These are phyloP conservation scores for Carex parvula DNA, from an alignment of 176 grass and related monocot genomes.

Conservation along the genomic window DNA sequence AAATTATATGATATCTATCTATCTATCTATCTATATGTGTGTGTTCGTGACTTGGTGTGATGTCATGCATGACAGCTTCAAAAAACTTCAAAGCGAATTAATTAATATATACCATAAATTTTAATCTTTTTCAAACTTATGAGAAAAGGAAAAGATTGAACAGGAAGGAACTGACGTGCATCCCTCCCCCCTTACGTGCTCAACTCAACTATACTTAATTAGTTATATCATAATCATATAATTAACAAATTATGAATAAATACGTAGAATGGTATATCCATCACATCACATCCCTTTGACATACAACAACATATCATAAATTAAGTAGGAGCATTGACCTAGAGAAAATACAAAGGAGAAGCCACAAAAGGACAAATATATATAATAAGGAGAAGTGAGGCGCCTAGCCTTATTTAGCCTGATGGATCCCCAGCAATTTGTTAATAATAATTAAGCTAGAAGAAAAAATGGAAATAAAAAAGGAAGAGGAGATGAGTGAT, in stretches of 20 bases:
- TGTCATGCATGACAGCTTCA: conserved; percentile 9
- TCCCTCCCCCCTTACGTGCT: background rate
- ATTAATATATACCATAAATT: too few species aligned
- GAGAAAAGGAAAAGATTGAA: background rate
- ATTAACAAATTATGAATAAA: background rate
- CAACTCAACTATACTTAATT: background rate
- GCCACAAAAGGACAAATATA: background rate
- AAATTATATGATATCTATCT: background rate
- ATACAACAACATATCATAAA: background rate
- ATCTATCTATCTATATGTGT: too few species aligned
- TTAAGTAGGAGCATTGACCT: background rate
- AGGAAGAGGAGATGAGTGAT: conserved; percentile 9
- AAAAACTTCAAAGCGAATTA: background rate
- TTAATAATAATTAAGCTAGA: background rate
- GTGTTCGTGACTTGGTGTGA: background rate
- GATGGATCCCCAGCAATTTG: background rate
- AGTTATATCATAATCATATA: background rate
- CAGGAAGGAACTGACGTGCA: background rate
- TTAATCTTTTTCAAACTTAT: too few species aligned
- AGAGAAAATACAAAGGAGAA: background rate
- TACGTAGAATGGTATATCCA: background rate
- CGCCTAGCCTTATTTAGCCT: background rate
- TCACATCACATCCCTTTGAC: background rate
- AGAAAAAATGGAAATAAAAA: conserved; percentile 9
- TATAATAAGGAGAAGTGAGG: background rate